Base-by-base conservation (phyloP, 208 protist genomes). In the Vickermania spadyakhi region DNA sequence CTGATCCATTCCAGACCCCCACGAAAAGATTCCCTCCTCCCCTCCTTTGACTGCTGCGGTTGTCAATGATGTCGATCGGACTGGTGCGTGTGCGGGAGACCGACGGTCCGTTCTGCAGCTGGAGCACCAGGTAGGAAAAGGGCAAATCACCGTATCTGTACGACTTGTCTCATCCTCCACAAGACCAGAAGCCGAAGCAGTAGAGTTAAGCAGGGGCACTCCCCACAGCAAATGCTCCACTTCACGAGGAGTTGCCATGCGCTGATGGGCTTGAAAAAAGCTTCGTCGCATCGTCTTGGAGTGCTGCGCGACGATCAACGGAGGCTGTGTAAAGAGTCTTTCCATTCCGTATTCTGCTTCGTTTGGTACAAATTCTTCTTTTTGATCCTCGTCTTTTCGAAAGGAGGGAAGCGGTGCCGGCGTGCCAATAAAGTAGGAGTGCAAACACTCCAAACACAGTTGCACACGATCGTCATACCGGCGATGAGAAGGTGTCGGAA, bases 231-330 rank as follows among this genome's bases (percentile, higher is more conserved):
- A 53, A n/a, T 54, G 30, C 13, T 81, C 73, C 25, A 84, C 66
- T 64, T 92, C 85, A 30, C n/a, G 51, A 3, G 63, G 52, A 0
- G 64, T 83, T 18, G 81, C 81, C 62, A 81, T 77, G 41, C 81
- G 77, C n/a, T 58, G 50, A 59, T 83, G 50, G n/a, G 11, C 3
- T 1, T 61, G 30, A 57, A 77, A 92, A 62, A 85, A 89, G 13
- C 54, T 57, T 1, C 77, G 63, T 13, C 85, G 75, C 58, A 82
- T 65, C 41, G 64, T 59, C 68, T 92, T 92, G 2, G 84, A 52
- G 2, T 62, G 58, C 7, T 56, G 65, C 23, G 79, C 68, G 25
- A 83, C 62, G 2, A 85, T 58, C 0, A 69, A 58, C 3, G 85
- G 85, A 18, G 88, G 56, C 2, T 36, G 56, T 7, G 75, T 65